These are phyloP conservation scores for Fistulifera pelliculosa DNA, from an alignment of 108 stramenopile species.

Conservation along the genomic window DNA sequence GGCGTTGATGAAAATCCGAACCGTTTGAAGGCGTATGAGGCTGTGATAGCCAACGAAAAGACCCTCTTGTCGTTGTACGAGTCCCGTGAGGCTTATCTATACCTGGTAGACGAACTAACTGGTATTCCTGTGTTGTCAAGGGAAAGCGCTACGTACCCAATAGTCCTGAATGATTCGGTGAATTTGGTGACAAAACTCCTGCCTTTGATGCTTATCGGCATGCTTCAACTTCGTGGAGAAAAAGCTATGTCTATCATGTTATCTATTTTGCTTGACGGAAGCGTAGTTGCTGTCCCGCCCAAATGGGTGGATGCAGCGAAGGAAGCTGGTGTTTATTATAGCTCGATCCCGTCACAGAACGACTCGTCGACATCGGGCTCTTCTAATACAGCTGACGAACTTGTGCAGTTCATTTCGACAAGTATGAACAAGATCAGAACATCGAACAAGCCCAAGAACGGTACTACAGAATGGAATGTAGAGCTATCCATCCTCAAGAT, in stretches of 20 bases:
- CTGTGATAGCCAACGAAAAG: conserved; percentile 1
- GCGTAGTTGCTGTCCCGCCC: conserved; percentile 8
- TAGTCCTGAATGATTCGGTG: conserved; percentile 20
- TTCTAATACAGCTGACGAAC: background rate
- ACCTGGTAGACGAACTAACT: conserved; percentile 39
- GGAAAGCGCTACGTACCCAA: conserved; percentile 18
- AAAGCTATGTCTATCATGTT: conserved; percentile 24
- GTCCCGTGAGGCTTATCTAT: conserved; percentile 26
- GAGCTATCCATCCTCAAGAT: conserved; percentile 38
- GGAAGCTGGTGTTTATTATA: conserved; percentile 15
- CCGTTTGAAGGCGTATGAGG: conserved; percentile 7
- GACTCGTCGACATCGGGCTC: background rate
- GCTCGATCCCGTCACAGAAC: background rate
- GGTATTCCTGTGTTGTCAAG: conserved; percentile 32
- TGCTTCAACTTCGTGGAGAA: conserved; percentile 46
- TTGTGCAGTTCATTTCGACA: background rate
- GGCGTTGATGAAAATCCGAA: conserved; percentile 6
- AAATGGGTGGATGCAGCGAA: conserved; percentile 31
- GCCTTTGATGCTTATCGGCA: conserved; percentile 43
- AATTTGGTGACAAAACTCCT: conserved; percentile 27
- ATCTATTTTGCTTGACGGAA: conserved; percentile 21
- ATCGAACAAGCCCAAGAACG: conserved; percentile 2
- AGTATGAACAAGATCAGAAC: background rate
- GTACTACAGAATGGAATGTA: conserved; percentile 29
- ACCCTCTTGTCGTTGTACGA: conserved; percentile 23